A percentile compares a stretch with the other conserved stretches of the same genome.
Conservation (phyloP, 306 rosid genomes). For the Acacia acuminata region DNA sequence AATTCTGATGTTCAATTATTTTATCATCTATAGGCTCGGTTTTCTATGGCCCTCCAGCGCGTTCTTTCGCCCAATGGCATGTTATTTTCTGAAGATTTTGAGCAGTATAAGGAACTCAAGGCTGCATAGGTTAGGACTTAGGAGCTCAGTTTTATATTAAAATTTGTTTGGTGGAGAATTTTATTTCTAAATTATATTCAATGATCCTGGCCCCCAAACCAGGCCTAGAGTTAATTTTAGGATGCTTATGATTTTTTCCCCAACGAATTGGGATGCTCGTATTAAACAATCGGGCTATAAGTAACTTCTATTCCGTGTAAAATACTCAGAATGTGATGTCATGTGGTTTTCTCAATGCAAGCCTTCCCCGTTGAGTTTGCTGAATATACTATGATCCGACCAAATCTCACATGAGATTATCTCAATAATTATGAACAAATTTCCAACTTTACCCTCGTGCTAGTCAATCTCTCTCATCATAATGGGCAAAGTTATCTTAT, state of each 20-base stretch:
- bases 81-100: conserved; percentile 50
- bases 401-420: too few relatives aligned
- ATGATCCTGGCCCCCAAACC: not conserved
- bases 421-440: too few relatives aligned
- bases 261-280: too few relatives aligned
- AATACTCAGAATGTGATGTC: not conserved
- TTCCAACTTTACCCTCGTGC: too few relatives aligned
- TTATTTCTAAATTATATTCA: not conserved
- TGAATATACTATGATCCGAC: not conserved
- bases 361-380: not conserved
- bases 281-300: not conserved
- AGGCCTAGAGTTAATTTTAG: not conserved
- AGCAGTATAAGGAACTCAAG: conserved; percentile 35
- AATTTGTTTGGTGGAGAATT: not conserved
- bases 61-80: conserved; percentile 62
- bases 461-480: too few relatives aligned
- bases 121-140: conserved; percentile 37
- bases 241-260: not conserved
- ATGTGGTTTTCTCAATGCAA: not conserved
- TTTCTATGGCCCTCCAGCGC: conserved; percentile 61
- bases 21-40: conserved; percentile 45
- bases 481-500: too few relatives aligned
- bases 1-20: conserved; percentile 23
- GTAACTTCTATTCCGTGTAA: not conserved
- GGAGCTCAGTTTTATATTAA: conserved; percentile 6